Evolutionary conservation across 2,329 filamentous ascomycete genomes (phyloP).

Genomic region (Penicillium brevicompactum): DNA sequence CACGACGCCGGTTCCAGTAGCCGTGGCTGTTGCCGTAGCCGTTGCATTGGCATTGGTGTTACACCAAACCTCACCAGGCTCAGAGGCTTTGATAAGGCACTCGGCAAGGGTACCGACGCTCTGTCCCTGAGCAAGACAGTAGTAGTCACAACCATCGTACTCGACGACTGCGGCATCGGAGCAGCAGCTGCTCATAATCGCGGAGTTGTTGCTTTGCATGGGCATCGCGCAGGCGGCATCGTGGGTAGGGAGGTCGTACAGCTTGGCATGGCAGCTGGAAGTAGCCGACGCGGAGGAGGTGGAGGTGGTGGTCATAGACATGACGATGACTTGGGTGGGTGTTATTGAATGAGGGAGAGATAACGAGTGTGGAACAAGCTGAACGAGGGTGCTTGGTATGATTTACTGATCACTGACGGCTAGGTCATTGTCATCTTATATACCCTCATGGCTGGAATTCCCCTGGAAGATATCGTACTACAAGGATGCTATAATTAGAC

Average conservation of each 20-base stretch:
- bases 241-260: constrained; percentile 26
- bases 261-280: constrained; percentile 22
- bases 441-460: not conserved
- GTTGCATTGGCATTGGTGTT: constrained; percentile 27
- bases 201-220: constrained; percentile 20
- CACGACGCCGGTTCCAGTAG: constrained; percentile 18
- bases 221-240: constrained; percentile 30
- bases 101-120: constrained; percentile 19
- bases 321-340: not conserved
- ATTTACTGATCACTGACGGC: not conserved
- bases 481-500: not conserved
- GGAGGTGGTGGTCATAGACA: constrained; percentile 12
- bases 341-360: not conserved
- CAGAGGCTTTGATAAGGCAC: constrained; percentile 24
- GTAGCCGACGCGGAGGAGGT: constrained; percentile 19
- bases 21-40: constrained; percentile 19
- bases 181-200: constrained; percentile 26
- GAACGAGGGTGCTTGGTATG: constrained; percentile 7
- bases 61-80: constrained; percentile 24
- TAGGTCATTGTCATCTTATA: not conserved
- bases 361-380: constrained; percentile 1
- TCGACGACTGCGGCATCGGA: constrained; percentile 20
- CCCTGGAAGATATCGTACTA: not conserved
- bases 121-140: constrained; percentile 26
- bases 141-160: constrained; percentile 26